phyloP scores from a whole-genome alignment of 2,329 filamentous ascomycete species.

The Aureobasidium mangrovei region DNA sequence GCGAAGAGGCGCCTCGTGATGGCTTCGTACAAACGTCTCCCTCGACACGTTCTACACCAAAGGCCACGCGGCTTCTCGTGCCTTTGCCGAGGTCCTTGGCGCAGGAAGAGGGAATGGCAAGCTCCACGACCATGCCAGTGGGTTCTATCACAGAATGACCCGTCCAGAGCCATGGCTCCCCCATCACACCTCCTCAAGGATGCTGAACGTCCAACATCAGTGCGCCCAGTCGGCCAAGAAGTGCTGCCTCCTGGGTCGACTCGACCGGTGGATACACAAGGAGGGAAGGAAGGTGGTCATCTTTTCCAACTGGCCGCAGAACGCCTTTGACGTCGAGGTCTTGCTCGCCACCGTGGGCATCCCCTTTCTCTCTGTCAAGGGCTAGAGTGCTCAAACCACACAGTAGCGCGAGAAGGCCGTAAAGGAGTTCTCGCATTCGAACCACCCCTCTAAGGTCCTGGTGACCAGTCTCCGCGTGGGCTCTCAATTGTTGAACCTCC shows the following conservation, averaged over 20 bases:
- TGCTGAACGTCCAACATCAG: not conserved
- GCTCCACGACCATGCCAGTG: not conserved
- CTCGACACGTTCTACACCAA: not conserved
- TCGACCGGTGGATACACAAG: not conserved
- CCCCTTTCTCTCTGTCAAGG: not conserved
- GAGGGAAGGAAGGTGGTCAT: not conserved
- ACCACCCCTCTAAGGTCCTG: not conserved
- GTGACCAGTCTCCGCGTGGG: not conserved
- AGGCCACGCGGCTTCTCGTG: not conserved
- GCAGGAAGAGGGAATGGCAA: not conserved
- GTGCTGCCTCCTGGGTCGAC: not conserved
- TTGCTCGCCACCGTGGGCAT: not conserved
- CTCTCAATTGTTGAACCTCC: not conserved
- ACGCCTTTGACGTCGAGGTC: not conserved
- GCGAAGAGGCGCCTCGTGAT: too few species aligned
- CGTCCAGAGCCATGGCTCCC: not conserved
- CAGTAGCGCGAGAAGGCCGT: not conserved
- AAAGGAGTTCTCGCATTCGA: not conserved
- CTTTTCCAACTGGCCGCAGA: not conserved
- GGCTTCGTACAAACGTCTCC: too few species aligned
- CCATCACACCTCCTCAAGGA: not conserved
- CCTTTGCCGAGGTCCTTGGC: not conserved
- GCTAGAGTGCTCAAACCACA: not conserved
- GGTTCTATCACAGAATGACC: not conserved
- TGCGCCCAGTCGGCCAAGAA: not conserved